Percentiles rank a stretch among this genome's conserved stretches.
Conservation (phyloP, 805 yeast species). For the Saturnispora mendoncae region DNA sequence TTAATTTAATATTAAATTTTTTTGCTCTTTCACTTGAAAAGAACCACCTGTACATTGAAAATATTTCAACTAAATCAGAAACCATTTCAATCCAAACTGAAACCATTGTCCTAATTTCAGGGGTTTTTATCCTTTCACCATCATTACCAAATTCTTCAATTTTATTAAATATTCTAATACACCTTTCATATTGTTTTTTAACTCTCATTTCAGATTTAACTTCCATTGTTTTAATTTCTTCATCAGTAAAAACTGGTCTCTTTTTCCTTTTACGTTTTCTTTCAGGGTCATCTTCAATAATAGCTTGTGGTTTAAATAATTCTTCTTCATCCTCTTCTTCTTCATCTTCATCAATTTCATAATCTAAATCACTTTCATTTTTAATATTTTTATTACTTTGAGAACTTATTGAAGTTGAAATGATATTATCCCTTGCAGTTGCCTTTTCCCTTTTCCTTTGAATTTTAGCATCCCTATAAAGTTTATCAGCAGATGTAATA, state of each 20-base stretch:
- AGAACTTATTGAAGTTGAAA: conserved; percentile 8
- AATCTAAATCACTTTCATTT: conserved; percentile 11
- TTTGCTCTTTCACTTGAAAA: conserved; percentile 70
- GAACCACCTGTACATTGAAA: conserved; percentile 67
- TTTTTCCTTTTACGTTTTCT: conserved; percentile 18
- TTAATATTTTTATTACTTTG: conserved; percentile 6
- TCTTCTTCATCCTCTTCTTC: conserved; percentile 20
- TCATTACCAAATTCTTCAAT: conserved; percentile 25
- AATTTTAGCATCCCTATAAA: conserved; percentile 47
- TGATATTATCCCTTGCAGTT: conserved; percentile 21
- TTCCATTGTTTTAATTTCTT: conserved; percentile 25
- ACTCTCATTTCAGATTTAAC: conserved; percentile 30
- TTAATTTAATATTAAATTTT: conserved; percentile 58
- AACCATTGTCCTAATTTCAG: conserved; percentile 35
- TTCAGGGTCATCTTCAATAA: conserved; percentile 27
- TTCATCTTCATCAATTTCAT: conserved; percentile 15
- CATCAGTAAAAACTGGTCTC: conserved; percentile 19
- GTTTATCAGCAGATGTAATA: conserved; percentile 42
- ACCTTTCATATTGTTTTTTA: conserved; percentile 37
- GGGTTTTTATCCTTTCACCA: conserved; percentile 25
- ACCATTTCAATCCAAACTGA: conserved; percentile 77
- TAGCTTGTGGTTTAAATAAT: conserved; percentile 19
- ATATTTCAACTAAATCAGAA: conserved; percentile 73
- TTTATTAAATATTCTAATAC: conserved; percentile 42
- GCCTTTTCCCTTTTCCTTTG: conserved; percentile 29